Conservation (phyloP, 2,329 filamentous ascomycete genomes). For the Verticillium isaacii region DNA sequence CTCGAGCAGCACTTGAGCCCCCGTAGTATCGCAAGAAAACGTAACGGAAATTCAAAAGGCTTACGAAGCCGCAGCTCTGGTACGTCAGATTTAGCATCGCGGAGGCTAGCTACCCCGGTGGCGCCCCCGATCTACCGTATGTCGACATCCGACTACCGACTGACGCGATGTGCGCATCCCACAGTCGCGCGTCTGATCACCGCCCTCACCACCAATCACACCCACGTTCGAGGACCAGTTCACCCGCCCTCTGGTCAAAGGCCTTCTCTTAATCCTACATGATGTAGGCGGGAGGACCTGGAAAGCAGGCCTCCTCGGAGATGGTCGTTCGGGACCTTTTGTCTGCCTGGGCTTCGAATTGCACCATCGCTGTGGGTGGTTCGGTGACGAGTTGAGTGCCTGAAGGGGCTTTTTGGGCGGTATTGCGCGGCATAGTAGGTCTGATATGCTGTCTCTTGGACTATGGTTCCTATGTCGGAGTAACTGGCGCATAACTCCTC, state of each 20-base stretch:
- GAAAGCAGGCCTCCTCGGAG: neutral
- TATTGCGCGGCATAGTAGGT: no score
- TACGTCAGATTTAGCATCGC: neutral
- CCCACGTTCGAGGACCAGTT: neutral
- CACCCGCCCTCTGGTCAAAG: neutral
- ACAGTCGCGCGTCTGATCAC: neutral
- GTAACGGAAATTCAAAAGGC: neutral
- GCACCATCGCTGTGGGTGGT: neutral
- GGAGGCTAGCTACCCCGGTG: neutral
- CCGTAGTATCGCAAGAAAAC: neutral
- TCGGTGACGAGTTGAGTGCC: neutral
- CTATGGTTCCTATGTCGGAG: neutral
- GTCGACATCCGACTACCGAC: neutral
- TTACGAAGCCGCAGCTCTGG: neutral
- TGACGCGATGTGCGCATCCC: neutral
- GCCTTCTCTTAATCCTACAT: neutral
- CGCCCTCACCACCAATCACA: neutral
- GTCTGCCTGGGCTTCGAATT: neutral
- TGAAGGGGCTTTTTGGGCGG: neutral
- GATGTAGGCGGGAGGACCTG: neutral
- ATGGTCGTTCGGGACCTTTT: neutral
- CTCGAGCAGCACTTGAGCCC: neutral
- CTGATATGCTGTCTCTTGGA: neutral
- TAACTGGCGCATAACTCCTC: neutral
- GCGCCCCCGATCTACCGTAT: neutral